phyloP scores from a whole-genome alignment of 2,329 filamentous ascomycete genomes.

The Hypoxylon sp. region DNA sequence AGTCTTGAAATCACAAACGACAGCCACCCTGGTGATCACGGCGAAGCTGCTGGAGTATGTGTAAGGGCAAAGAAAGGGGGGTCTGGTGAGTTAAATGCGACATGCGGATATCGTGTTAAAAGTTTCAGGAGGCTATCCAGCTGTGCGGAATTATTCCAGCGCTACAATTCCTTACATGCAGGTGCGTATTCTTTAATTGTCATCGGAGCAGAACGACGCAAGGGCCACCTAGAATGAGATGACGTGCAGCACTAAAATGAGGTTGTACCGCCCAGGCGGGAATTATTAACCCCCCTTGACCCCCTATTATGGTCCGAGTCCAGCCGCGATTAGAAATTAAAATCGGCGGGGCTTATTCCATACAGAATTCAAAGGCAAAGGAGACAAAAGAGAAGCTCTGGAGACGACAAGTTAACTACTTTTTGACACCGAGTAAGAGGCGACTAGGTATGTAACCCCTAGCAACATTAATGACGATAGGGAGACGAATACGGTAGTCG shows the following conservation, averaged over 20 bases:
- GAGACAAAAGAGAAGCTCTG: slow-evolving; percentile 4
- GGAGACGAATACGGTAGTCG: not conserved
- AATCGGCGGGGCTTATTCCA: not conserved
- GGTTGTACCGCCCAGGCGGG: slow-evolving; percentile 27
- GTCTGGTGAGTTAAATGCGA: slow-evolving; percentile 41
- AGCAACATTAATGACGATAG: slow-evolving; percentile 27
- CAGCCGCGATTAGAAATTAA: slow-evolving; percentile 10
- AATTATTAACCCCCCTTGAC: slow-evolving; percentile 12
- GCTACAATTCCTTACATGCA: slow-evolving; percentile 1
- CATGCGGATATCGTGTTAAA: slow-evolving; percentile 7
- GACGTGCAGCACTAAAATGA: slow-evolving; percentile 40
- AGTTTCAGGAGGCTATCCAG: slow-evolving; percentile 28
- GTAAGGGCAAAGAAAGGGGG: slow-evolving; percentile 24
- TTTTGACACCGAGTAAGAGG: slow-evolving; percentile 8
- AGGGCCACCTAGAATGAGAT: slow-evolving; percentile 29
- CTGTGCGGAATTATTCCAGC: slow-evolving; percentile 6
- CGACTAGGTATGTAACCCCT: slow-evolving; percentile 24
- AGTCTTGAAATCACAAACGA: slow-evolving; percentile 21
- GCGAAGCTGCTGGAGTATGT: slow-evolving; percentile 23
- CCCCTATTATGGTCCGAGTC: slow-evolving; percentile 20
- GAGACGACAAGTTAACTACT: not conserved
- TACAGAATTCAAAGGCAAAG: slow-evolving; percentile 4
- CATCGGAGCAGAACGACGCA: slow-evolving; percentile 17
- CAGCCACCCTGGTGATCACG: slow-evolving; percentile 33
- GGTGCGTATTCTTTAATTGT: not conserved